These are phyloP conservation scores for Exophiala sp. DNA, from an alignment of 2,329 filamentous ascomycete genomes.

Conservation along the genomic window DNA sequence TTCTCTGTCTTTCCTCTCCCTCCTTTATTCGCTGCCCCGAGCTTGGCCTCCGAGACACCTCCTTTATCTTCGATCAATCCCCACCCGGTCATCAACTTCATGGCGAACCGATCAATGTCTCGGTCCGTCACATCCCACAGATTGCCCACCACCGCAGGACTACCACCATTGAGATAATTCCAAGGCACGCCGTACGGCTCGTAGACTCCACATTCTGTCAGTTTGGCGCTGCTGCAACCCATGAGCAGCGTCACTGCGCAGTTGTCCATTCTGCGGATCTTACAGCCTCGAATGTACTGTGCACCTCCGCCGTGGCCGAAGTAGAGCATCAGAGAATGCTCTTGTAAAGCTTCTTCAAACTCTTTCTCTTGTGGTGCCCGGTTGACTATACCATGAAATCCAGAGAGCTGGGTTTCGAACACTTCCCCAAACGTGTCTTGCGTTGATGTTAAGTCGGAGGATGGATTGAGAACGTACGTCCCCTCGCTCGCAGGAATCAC, in stretches of 20 bases:
- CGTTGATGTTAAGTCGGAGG: slow-evolving; percentile 73
- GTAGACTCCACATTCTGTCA: slow-evolving; percentile 77
- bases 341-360: slow-evolving; percentile 62
- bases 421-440: slow-evolving; percentile 63
- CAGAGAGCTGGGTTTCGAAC: slow-evolving; percentile 17
- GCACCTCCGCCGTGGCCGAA: slow-evolving; percentile 94
- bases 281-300: slow-evolving; percentile 84
- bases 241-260: slow-evolving; percentile 85
- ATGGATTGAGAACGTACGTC: slow-evolving; percentile 80
- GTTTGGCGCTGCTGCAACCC: slow-evolving; percentile 81
- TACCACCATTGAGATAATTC: slow-evolving; percentile 84
- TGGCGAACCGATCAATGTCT: slow-evolving; percentile 90
- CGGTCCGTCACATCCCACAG: slow-evolving; percentile 98
- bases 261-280: slow-evolving; percentile 68
- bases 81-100: slow-evolving; percentile 75
- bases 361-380: slow-evolving; percentile 69
- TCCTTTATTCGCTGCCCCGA: slow-evolving; percentile 29
- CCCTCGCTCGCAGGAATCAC: slow-evolving; percentile 32
- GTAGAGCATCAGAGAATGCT: slow-evolving; percentile 73
- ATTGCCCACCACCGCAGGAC: slow-evolving; percentile 80
- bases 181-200: slow-evolving; percentile 86
- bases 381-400: slow-evolving; percentile 52
- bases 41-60: slow-evolving; percentile 21
- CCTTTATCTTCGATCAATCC: slow-evolving; percentile 55
- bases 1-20: slow-evolving; percentile 30